phyloP scores from a whole-genome alignment of 2,329 filamentous ascomycete species.

The Cladobotryum mycophilum region DNA sequence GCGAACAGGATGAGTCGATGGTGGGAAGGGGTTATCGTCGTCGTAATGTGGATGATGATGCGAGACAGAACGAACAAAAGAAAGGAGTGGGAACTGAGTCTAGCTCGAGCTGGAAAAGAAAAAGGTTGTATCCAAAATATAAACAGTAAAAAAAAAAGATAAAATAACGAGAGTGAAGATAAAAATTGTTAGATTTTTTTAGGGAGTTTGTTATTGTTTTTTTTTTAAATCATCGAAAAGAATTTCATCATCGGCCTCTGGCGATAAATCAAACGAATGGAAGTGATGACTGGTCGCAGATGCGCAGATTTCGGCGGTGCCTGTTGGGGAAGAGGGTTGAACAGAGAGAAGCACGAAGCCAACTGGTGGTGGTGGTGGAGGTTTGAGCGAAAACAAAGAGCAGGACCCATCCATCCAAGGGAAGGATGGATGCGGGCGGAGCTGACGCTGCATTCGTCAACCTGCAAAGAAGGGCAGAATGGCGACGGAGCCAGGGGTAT shows the following conservation, averaged over 20 bases:
- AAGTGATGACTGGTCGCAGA: not conserved
- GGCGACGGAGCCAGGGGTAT: not conserved
- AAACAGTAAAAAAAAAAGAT: slow-evolving; percentile 13
- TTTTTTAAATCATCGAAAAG: slow-evolving; percentile 23
- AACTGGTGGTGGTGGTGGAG: slow-evolving; percentile 3
- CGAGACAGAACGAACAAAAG: slow-evolving; percentile 14
- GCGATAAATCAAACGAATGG: slow-evolving; percentile 10
- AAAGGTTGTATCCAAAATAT: slow-evolving; percentile 1
- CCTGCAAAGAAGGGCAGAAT: not conserved
- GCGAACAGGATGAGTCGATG: not conserved
- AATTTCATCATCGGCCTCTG: slow-evolving; percentile 30
- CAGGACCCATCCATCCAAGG: not conserved
- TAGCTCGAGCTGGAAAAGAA: slow-evolving; percentile 34
- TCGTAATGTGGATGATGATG: slow-evolving; percentile 2
- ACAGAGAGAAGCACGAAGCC: not conserved
- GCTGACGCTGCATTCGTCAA: no score
- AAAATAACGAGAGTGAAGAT: not conserved
- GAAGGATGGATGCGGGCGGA: slow-evolving; percentile 1
- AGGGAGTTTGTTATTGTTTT: not conserved
- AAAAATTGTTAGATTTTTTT: no score
- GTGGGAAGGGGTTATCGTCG: not conserved
- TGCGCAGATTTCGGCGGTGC: not conserved
- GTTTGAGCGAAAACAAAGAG: slow-evolving; percentile 9
- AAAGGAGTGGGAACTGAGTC: slow-evolving; percentile 43
- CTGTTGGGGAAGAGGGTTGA: slow-evolving; percentile 1